phyloP scores from a whole-genome alignment of 2,329 filamentous ascomycete species.

The Ophiocordyceps australis region DNA sequence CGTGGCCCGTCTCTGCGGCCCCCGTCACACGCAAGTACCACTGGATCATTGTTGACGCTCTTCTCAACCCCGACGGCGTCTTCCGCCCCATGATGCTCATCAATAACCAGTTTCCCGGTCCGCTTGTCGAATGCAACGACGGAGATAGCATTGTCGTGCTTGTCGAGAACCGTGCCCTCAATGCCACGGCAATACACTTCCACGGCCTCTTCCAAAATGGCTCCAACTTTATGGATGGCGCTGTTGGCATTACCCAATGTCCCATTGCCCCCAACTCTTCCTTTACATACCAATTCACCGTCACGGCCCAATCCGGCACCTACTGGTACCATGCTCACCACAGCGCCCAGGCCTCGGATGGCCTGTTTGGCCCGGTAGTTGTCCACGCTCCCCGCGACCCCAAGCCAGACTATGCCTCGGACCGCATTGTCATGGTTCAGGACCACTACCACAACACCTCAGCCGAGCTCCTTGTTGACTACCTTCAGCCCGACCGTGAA shows the following conservation, averaged over 20 bases:
- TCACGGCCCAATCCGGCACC: slow-evolving; percentile 29
- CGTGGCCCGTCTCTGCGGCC: slow-evolving; percentile 34
- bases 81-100: slow-evolving; percentile 45
- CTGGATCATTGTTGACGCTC: slow-evolving; percentile 40
- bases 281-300: slow-evolving; percentile 51
- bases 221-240: slow-evolving; percentile 58
- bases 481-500: slow-evolving; percentile 33
- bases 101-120: slow-evolving; percentile 59
- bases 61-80: slow-evolving; percentile 42
- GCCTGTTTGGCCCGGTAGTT: slow-evolving; percentile 47
- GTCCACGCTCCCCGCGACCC: slow-evolving; percentile 36
- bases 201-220: slow-evolving; percentile 66
- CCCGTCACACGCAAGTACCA: slow-evolving; percentile 35
- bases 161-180: slow-evolving; percentile 46
- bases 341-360: slow-evolving; percentile 47
- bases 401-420: slow-evolving; percentile 15
- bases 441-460: slow-evolving; percentile 53
- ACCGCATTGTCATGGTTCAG: slow-evolving; percentile 48
- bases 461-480: slow-evolving; percentile 28
- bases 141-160: slow-evolving; percentile 55
- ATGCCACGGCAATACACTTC: slow-evolving; percentile 54
- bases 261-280: slow-evolving; percentile 42
- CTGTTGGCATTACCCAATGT: slow-evolving; percentile 48
- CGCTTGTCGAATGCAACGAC: slow-evolving; percentile 53
- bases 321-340: slow-evolving; percentile 50